phyloP scores from a whole-genome alignment of 441 rosid species.

The Gossypium davidsonii region DNA sequence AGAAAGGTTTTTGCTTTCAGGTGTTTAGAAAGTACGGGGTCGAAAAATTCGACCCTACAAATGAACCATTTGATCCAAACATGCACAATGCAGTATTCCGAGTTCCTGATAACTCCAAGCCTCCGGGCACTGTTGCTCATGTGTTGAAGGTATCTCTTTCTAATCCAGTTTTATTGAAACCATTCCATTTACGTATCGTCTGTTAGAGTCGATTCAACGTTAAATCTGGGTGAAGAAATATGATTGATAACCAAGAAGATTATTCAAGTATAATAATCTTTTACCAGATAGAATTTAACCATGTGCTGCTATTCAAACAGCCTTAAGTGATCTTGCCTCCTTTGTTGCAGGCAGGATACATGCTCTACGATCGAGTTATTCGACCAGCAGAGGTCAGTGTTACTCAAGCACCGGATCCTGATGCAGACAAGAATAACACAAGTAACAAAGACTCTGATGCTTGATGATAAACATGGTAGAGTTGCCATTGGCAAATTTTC shows the following conservation, averaged over 20 bases:
- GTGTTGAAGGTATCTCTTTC: conserved; percentile 67
- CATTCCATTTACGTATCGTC: background rate
- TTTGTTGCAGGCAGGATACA: conserved; percentile 62
- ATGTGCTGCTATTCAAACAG: background rate
- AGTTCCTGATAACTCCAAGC: conserved; percentile 78
- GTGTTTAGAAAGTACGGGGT: conserved; percentile 70
- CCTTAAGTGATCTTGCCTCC: background rate
- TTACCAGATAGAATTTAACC: background rate
- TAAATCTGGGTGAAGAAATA: background rate
- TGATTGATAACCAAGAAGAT: background rate
- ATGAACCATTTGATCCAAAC: conserved; percentile 87
- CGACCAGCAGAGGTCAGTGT: conserved; percentile 95
- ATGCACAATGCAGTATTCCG: conserved; percentile 77
- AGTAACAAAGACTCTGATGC: conserved; percentile 30
- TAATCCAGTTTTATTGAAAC: background rate
- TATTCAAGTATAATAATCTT: background rate
- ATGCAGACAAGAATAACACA: conserved; percentile 23
- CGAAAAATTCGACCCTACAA: conserved; percentile 63
- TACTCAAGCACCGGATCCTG: conserved; percentile 40
- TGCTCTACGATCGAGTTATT: conserved; percentile 64
- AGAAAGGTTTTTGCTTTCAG: conserved; percentile 33
- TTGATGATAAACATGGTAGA: conserved; percentile 12
- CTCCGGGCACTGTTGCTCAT: conserved; percentile 77
- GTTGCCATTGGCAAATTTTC: background rate
- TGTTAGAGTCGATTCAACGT: background rate